Conservation (phyloP, 2,329 filamentous ascomycete genomes). For the Onygenales sp. region DNA sequence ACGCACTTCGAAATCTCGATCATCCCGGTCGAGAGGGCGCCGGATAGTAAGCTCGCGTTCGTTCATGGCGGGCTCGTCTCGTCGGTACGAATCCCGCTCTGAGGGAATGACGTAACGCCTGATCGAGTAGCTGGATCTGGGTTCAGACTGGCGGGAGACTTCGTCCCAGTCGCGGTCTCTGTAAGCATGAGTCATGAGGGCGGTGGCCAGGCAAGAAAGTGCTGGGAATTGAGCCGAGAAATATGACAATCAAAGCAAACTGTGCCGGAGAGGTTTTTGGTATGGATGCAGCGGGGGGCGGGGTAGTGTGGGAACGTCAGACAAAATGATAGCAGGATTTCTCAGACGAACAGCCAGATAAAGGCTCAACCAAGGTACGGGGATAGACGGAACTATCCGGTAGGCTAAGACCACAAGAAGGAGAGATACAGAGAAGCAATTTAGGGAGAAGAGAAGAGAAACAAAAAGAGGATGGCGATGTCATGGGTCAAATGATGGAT, state of each 20-base stretch:
- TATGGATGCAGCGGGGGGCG: neutral
- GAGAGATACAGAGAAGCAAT: neutral
- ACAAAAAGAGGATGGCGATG: neutral
- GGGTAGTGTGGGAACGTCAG: neutral
- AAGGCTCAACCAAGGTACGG: neutral
- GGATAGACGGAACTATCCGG: neutral
- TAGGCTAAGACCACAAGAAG: neutral
- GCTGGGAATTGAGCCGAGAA: neutral
- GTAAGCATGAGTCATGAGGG: conserved; percentile 28
- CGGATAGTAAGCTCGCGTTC: conserved; percentile 37
- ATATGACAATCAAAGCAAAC: neutral
- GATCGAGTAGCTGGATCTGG: conserved; percentile 43
- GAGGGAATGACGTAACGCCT: conserved; percentile 47
- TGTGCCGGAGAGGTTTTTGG: neutral
- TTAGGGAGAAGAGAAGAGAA: neutral
- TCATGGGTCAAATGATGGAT: neutral
- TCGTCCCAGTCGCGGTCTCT: conserved; percentile 36
- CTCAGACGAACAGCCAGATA: neutral
- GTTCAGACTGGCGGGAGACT: conserved; percentile 28
- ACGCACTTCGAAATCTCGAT: conserved; percentile 32
- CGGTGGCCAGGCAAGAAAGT: neutral
- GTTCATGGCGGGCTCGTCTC: conserved; percentile 21
- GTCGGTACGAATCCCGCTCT: conserved; percentile 24
- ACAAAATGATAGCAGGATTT: neutral
- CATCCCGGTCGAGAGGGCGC: conserved; percentile 38